Conservation (phyloP, 2,329 filamentous ascomycete species). For the Apiospora koreana region DNA sequence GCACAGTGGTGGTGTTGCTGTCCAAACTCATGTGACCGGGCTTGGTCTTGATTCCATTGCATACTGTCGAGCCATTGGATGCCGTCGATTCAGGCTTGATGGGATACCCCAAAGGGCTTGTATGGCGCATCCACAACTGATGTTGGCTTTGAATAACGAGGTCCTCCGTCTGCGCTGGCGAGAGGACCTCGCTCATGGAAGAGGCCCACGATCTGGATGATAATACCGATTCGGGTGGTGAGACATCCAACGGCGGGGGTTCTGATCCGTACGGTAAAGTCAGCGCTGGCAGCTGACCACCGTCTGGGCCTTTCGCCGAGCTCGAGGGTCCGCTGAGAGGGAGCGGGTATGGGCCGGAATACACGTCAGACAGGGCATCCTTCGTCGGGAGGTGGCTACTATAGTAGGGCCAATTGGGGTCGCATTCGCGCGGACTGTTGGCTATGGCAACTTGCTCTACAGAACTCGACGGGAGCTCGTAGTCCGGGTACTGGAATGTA, state of each 20-base stretch:
- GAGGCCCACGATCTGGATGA: conserved; percentile 22
- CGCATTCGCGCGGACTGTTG: not conserved
- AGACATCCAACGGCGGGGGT: not conserved
- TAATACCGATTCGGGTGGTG: not conserved
- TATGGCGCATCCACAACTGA: conserved; percentile 23
- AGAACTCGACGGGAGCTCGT: not conserved
- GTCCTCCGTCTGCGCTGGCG: conserved; percentile 31
- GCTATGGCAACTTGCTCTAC: not conserved
- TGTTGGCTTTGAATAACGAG: conserved; percentile 9
- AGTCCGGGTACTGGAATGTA: not conserved
- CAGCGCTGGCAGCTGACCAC: not conserved
- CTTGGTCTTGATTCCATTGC: not conserved
- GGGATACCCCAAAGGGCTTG: conserved; percentile 24
- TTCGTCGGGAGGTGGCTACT: not conserved
- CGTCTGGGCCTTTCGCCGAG: not conserved
- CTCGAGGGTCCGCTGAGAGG: not conserved
- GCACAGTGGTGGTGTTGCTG: not conserved
- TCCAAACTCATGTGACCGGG: not conserved
- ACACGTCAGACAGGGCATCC: not conserved
- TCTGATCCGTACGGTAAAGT: not conserved
- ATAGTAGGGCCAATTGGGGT: not conserved
- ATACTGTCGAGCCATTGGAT: not conserved
- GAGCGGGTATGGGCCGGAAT: not conserved
- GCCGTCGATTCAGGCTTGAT: conserved; percentile 11
- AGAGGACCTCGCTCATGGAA: conserved; percentile 32